These are phyloP conservation scores for Macrolepiota fuliginosa DNA, from an alignment of 768 basidiomycete species.

Conservation along the genomic window DNA sequence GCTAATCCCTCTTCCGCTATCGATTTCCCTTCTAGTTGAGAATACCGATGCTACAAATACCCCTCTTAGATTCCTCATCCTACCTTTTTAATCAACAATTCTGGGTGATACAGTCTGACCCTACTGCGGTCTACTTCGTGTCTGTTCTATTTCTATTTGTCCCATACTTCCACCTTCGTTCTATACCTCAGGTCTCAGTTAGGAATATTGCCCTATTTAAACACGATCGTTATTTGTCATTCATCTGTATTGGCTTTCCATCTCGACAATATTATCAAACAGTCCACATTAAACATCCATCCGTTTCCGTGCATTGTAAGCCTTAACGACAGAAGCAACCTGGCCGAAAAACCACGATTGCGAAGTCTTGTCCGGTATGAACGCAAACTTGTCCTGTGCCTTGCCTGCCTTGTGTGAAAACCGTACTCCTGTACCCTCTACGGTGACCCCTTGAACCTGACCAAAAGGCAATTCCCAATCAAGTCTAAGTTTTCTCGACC, in stretches of 20 bases:
- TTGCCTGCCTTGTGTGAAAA: constrained; percentile 78
- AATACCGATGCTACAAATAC: constrained; percentile 3
- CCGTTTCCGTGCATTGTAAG: constrained; percentile 69
- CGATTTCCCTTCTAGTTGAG: not conserved
- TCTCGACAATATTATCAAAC: not conserved
- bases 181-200: constrained; percentile 5
- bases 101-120: not conserved
- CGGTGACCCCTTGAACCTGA: constrained; percentile 82
- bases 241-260: constrained; percentile 11
- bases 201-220: constrained; percentile 15
- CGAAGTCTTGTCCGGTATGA: constrained; percentile 71
- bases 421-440: constrained; percentile 89
- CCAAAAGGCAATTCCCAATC: constrained; percentile 92
- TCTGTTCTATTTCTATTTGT: constrained; percentile 12
- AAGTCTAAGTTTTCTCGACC: constrained; percentile 79
- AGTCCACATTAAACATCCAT: constrained; percentile 49
- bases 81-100: constrained; percentile 13
- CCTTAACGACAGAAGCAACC: constrained; percentile 72
- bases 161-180: constrained; percentile 12
- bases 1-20: not conserved
- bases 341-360: constrained; percentile 82
- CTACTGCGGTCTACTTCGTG: constrained; percentile 5
- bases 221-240: constrained; percentile 15
- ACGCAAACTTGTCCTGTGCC: constrained; percentile 73
- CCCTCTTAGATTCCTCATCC: not conserved